These are phyloP conservation scores for Astrocystis sublimbata DNA, from an alignment of 495 filamentous ascomycete species.

Conservation along the genomic window DNA sequence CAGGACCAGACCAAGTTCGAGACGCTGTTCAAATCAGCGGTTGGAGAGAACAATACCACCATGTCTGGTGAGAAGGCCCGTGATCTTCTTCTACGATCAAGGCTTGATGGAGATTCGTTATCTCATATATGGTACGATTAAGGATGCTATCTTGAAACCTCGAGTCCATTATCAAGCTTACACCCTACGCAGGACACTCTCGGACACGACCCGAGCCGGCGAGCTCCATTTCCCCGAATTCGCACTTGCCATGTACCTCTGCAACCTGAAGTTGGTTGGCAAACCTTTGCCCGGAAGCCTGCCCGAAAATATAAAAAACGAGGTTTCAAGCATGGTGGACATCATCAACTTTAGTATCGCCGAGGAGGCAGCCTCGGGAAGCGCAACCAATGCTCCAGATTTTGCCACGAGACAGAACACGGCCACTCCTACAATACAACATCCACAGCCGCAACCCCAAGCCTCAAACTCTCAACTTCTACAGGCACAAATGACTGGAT, in stretches of 20 bases:
- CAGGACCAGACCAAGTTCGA: slow-evolving; percentile 98
- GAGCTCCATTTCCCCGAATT: slow-evolving; percentile 98
- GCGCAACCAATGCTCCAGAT: slow-evolving; percentile 71
- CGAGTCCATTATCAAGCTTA: slow-evolving; percentile 14
- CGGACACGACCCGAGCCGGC: slow-evolving; percentile 94
- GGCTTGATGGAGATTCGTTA: slow-evolving; percentile 76
- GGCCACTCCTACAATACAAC: slow-evolving; percentile 68
- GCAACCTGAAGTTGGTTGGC: slow-evolving; percentile 86
- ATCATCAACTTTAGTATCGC: slow-evolving; percentile 95
- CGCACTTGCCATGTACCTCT: slow-evolving; percentile 97
- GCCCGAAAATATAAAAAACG: slow-evolving; percentile 87
- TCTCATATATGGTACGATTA: slow-evolving; percentile 85
- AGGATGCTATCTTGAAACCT: not conserved
- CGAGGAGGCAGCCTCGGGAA: slow-evolving; percentile 65
- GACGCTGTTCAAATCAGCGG: slow-evolving; percentile 94
- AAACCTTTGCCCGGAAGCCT: slow-evolving; percentile 73
- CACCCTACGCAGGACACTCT: slow-evolving; percentile 67
- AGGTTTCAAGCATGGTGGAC: slow-evolving; percentile 99
- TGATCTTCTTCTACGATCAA: slow-evolving; percentile 84
- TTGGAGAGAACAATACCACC: slow-evolving; percentile 77
- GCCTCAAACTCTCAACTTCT: slow-evolving; percentile 75
- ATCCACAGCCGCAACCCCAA: slow-evolving; percentile 86
- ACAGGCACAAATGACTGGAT: slow-evolving; percentile 72
- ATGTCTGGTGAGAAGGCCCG: slow-evolving; percentile 90
- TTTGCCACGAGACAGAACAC: slow-evolving; percentile 70